Evolutionary conservation across 75 land plant species (phyloP), one percentile per base, ranked within the genome.

Genomic region (Adiantum capillusveneris): DNA sequence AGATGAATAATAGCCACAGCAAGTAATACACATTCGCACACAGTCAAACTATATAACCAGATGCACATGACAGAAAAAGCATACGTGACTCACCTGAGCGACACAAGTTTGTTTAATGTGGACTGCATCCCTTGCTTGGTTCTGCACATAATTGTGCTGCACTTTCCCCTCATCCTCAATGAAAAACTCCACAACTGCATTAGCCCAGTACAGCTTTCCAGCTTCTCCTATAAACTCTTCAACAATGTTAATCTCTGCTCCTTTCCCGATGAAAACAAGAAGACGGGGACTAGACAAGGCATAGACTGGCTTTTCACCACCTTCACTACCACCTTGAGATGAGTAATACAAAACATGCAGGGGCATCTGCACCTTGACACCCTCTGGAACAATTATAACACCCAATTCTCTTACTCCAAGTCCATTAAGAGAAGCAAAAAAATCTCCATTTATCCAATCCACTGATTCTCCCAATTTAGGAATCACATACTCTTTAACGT

Each of bases 81-180:
- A n/a, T n/a, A n/a, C n/a, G 12, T 39, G 13, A 13, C 61, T 63
- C 27, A 89, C 98, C 88, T 94, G 98, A 58, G 69, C 65, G 34
- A 86, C 84, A 53, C 74, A 71, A 29, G 98, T 94, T 86, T 89
- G 86, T 68, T 89, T 89, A 29, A 78, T 79, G 72, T 89, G 94
- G 0, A 88, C 85, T 34, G 98, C 70, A 53, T 28, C 59, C n/a
- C 63, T 19, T 6, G 70, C 75, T 70, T 94, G 96, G 39, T 39
- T 75, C 67, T 94, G 98, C 31, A 81, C 31, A 56, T 77, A 89
- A 25, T 81, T 76, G 75, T 94, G 98, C 17, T 31, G 48, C 13
- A 94, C 81, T 45, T 70, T 72, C 13, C 72, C 98, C 3, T 79
- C 74, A 26, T 74, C 74, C 24, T 65, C 84, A 44, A 94, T 53